Conservation (phyloP, 805 yeast genomes). For the Candida andamanensis region DNA sequence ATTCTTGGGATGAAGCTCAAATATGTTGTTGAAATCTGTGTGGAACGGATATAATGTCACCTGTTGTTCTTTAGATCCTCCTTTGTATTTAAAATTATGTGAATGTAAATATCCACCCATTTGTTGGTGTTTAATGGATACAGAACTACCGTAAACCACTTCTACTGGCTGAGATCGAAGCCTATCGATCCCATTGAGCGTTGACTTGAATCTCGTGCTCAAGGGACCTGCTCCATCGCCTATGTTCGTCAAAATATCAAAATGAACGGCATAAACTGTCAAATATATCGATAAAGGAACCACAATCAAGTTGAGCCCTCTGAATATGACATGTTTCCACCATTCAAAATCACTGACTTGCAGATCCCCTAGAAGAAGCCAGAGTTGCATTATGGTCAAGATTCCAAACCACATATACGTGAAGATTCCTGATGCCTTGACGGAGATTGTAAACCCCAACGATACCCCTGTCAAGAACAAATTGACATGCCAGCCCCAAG, state of each 20-base stretch:
- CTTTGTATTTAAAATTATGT: conserved; percentile 55
- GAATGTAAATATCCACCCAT: conserved; percentile 80
- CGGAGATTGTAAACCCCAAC: conserved; percentile 53
- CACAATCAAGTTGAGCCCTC: conserved; percentile 39
- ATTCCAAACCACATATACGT: conserved; percentile 62
- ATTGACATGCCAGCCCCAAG: conserved; percentile 48
- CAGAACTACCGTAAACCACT: conserved; percentile 65
- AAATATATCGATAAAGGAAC: conserved; percentile 59
- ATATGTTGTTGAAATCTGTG: conserved; percentile 60
- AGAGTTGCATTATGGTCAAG: conserved; percentile 46
- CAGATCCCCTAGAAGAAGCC: conserved; percentile 71
- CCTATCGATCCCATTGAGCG: conserved; percentile 41
- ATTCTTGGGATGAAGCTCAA: conserved; percentile 40
- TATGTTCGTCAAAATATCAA: conserved; percentile 37
- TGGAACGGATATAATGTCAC: conserved; percentile 65
- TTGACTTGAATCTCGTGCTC: conserved; percentile 63
- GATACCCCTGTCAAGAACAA: conserved; percentile 45
- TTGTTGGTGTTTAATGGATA: conserved; percentile 65
- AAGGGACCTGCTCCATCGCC: conserved; percentile 62
- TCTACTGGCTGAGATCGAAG: conserved; percentile 48
- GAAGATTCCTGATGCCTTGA: conserved; percentile 68
- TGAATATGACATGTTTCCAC: conserved; percentile 34
- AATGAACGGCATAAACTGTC: conserved; percentile 53
- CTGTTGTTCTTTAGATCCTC: conserved; percentile 72
- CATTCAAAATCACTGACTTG: conserved; percentile 35